Conservation (phyloP, 768 basidiomycete species). For the Mycena rebaudengoi region DNA sequence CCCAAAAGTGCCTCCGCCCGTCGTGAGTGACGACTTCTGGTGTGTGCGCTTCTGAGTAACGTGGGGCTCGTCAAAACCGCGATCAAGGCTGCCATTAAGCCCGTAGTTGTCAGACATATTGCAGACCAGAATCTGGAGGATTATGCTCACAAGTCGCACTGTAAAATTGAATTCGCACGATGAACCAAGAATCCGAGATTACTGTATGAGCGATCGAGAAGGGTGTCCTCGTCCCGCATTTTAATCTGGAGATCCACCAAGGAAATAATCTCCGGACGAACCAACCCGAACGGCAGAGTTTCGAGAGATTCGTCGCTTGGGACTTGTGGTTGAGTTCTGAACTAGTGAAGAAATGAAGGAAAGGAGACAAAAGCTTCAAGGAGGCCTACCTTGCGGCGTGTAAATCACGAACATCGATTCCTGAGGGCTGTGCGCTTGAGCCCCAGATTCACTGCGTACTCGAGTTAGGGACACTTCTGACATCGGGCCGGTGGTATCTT, state of each 20-base stretch:
- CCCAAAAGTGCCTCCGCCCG: background rate
- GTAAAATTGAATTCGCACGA: background rate
- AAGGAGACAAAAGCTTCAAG: too few species aligned
- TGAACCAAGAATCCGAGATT: constrained; percentile 10
- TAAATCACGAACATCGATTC: too few species aligned
- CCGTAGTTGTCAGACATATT: too few species aligned
- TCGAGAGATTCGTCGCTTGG: too few species aligned
- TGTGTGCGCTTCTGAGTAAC: background rate
- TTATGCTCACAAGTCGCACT: constrained; percentile 5
- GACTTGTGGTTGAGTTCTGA: too few species aligned
- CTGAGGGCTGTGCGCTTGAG: too few species aligned
- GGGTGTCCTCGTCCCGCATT: background rate
- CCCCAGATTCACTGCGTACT: too few species aligned
- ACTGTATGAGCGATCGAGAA: constrained; percentile 7
- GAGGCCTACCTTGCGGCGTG: too few species aligned
- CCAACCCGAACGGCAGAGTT: too few species aligned
- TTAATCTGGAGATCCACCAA: background rate
- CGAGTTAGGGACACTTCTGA: too few species aligned
- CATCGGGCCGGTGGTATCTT: too few species aligned
- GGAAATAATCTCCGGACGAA: constrained; percentile 1
- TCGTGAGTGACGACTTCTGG: background rate
- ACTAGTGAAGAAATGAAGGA: too few species aligned
- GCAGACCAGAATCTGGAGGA: background rate
- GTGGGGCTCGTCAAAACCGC: background rate
- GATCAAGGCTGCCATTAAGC: background rate